These are phyloP conservation scores for Kodamaea arcana DNA, from an alignment of 1,139 yeast genomes.

Conservation along the genomic window DNA sequence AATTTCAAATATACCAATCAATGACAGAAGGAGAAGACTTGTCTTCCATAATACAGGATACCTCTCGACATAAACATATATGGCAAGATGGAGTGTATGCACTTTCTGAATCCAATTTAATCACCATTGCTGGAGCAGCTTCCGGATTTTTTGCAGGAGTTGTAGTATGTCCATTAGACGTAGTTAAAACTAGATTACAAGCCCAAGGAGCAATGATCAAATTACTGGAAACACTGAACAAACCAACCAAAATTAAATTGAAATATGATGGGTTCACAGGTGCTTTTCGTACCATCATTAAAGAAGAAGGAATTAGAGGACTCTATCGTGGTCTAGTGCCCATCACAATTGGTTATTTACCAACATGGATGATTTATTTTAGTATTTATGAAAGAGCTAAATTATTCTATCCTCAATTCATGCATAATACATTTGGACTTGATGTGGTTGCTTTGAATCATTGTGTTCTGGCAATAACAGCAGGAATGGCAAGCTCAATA, in stretches of 20 bases:
- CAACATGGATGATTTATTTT: conserved; percentile 97
- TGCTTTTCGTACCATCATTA: conserved; percentile 59
- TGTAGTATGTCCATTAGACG: conserved; percentile 46
- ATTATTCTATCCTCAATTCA: conserved; percentile 35
- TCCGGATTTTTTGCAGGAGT: conserved; percentile 47
- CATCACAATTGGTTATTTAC: conserved; percentile 86
- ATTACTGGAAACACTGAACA: conserved; percentile 4
- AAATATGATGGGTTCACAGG: conserved; percentile 18
- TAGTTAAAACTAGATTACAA: conserved; percentile 44
- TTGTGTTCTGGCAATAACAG: conserved; percentile 78
- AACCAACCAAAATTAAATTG: conserved; percentile 5
- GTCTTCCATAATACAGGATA: conserved; percentile 36
- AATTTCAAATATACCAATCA: too few relatives aligned
- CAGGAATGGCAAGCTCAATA: conserved; percentile 86
- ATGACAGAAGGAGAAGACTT: conserved; percentile 19
- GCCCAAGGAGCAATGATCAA: conserved; percentile 33
- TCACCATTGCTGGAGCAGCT: conserved; percentile 42
- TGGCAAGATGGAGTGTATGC: background rate
- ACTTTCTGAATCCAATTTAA: conserved; percentile 26
- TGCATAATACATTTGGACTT: conserved; percentile 25
- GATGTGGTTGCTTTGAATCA: conserved; percentile 54
- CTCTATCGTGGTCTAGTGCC: conserved; percentile 90
- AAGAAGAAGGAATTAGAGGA: conserved; percentile 79
- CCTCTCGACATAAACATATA: background rate
- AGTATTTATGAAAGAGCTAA: conserved; percentile 83